phyloP scores from a whole-genome alignment of 257 asterid genomes.

The Scutellaria barbata region DNA sequence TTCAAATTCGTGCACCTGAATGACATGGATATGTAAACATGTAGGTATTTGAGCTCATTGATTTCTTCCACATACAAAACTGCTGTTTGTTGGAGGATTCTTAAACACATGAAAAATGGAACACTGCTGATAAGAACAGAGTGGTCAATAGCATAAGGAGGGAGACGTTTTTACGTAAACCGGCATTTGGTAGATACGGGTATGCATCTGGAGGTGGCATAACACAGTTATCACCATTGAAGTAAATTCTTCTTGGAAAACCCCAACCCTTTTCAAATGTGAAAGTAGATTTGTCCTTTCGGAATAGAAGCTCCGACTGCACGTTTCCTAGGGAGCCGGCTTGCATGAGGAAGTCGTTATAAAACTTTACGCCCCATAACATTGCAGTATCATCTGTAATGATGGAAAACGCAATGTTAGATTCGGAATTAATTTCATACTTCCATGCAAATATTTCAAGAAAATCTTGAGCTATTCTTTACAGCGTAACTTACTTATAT shows the following conservation, averaged over 20 bases:
- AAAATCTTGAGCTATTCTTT: not conserved
- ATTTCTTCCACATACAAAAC: slow-evolving; percentile 25
- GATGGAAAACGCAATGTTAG: slow-evolving; percentile 20
- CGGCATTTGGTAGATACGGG: slow-evolving; percentile 73
- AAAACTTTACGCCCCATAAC: slow-evolving; percentile 80
- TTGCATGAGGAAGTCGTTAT: slow-evolving; percentile 71
- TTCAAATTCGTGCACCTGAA: slow-evolving; percentile 34
- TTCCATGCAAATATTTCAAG: not conserved
- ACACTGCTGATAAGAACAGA: slow-evolving; percentile 46
- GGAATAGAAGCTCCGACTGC: slow-evolving; percentile 85
- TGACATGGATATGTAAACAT: slow-evolving; percentile 8
- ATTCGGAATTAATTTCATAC: not conserved
- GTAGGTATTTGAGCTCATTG: not conserved
- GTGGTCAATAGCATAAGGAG: slow-evolving; percentile 47
- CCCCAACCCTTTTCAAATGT: slow-evolving; percentile 89
- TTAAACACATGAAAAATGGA: slow-evolving; percentile 52
- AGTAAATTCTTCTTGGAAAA: slow-evolving; percentile 78
- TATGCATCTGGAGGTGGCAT: slow-evolving; percentile 89
- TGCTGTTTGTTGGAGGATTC: slow-evolving; percentile 30
- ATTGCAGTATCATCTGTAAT: slow-evolving; percentile 81
- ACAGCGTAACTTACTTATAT: slow-evolving; percentile 61
- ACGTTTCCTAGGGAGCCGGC: slow-evolving; percentile 83
- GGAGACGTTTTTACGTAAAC: slow-evolving; percentile 49
- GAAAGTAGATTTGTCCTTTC: slow-evolving; percentile 69
- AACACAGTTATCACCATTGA: slow-evolving; percentile 89